These are phyloP conservation scores for Aspergillus cavernicola DNA, from an alignment of 495 filamentous ascomycete species.

Conservation along the genomic window DNA sequence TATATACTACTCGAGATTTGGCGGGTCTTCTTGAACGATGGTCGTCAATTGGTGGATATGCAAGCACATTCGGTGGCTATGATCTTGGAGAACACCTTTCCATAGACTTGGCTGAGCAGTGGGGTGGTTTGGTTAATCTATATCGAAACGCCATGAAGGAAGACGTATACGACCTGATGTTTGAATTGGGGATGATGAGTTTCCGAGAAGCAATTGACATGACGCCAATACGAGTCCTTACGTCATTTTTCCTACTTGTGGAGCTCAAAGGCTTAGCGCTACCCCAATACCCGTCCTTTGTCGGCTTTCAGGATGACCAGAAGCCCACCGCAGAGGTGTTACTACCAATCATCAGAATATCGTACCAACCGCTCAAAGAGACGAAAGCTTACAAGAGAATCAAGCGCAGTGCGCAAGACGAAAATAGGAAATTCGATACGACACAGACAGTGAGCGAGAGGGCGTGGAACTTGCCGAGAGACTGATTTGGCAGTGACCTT, in stretches of 20 bases:
- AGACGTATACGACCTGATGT: conserved; percentile 38
- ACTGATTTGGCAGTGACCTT: conserved; percentile 38
- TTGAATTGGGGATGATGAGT: conserved; percentile 36
- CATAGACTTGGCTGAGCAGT: conserved; percentile 32
- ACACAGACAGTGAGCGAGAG: conserved; percentile 21
- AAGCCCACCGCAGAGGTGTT: conserved; percentile 20
- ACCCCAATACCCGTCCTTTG: conserved; percentile 28
- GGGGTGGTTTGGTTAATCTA: conserved; percentile 40
- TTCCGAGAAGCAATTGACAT: conserved; percentile 34
- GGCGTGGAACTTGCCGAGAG: conserved; percentile 26
- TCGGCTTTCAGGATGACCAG: conserved; percentile 22
- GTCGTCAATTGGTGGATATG: conserved; percentile 39
- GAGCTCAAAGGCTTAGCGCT: conserved; percentile 28
- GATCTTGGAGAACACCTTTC: conserved; percentile 30
- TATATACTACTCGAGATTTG: conserved; percentile 26
- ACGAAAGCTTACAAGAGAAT: not conserved
- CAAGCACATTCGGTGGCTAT: conserved; percentile 21
- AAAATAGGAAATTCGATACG: conserved; percentile 19
- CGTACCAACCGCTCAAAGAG: not conserved
- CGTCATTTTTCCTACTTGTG: conserved; percentile 32
- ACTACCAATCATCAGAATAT: conserved; percentile 21
- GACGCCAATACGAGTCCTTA: conserved; percentile 29
- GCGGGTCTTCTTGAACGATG: conserved; percentile 28
- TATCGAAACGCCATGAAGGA: conserved; percentile 14
- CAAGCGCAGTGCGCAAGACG: not conserved